Evolutionary conservation across 164 flowering plant genomes (phyloP), one percentile per base, ranked within the genome.

Genomic region (Warburgia ugandensis): DNA sequence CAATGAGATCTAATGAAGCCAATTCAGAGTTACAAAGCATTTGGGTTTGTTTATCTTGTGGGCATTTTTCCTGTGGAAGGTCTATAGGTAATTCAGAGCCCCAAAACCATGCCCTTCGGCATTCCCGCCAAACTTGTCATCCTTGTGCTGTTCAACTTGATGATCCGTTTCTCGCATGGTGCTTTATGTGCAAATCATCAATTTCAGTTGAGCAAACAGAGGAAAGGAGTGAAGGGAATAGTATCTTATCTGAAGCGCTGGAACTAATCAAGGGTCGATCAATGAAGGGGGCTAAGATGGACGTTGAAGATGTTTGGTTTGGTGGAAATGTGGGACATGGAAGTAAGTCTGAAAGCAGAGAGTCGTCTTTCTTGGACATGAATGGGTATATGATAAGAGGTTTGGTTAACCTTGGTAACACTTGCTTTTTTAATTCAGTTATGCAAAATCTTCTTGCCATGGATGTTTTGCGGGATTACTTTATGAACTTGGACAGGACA

Each of bases 41-140:
- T 48, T 94, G 97, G 97, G 60, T 89, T 64, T 94, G 99, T 63
- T 78, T 94, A 68, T 73, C 73, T 26, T 94, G 99, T 66, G 99
- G 97, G 13, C 88, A 77, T 70, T 75, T 62, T 69, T 63, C 77
- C 4, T 94, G 99, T 73, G 97, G 94, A 21, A 96, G 94, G 13
- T 67, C 79, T 66, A 88, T 16, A 2, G 56, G 42, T 33, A 96
- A 30, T 57, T 83, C 76, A 12, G 73, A 48, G 19, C 69, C 80
- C 29, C 77, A 79, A 35, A 67, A 73, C 64, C 99, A 94, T 68
- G 83, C 84, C 1, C 56, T 73, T 61, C 67, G 75, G 21, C 99
- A 94, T 69, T 52, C 67, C 17, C 73, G 67, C 66, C 76, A 52
- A 50, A 51, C 68, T 16, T 82, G 73, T 48, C 99, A 94, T 54